phyloP scores from a whole-genome alignment of 1,284 basidiomycete species.

The Tilletia setariae region DNA sequence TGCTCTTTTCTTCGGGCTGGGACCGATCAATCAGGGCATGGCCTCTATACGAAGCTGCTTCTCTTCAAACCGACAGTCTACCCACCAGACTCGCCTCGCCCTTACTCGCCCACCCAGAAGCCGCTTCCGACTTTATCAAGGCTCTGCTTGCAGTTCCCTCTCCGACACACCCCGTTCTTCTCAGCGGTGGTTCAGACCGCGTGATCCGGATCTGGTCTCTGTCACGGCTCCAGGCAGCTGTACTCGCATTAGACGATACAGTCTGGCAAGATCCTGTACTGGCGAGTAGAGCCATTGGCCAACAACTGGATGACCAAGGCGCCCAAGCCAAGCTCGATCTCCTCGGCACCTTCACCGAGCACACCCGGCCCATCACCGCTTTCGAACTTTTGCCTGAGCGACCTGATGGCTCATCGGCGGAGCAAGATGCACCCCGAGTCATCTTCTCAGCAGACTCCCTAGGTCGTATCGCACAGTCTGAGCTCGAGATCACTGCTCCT shows the following conservation, averaged over 20 bases:
- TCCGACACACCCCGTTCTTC: slow-evolving; percentile 15
- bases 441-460: slow-evolving; percentile 35
- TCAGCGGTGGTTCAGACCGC: slow-evolving; percentile 32
- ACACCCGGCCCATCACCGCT: slow-evolving; percentile 31
- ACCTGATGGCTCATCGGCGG: slow-evolving; percentile 14
- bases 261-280: slow-evolving; percentile 4
- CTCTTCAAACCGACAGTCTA: neutral
- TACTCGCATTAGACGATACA: neutral
- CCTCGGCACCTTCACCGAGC: slow-evolving; percentile 18
- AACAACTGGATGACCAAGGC: neutral
- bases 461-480: slow-evolving; percentile 29
- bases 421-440: neutral
- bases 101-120: slow-evolving; percentile 10
- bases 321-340: neutral
- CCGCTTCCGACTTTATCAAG: slow-evolving; percentile 37
- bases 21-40: slow-evolving; percentile 28
- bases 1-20: slow-evolving; percentile 31
- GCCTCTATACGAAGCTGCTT: neutral
- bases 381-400: slow-evolving; percentile 17
- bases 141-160: slow-evolving; percentile 22
- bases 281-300: slow-evolving; percentile 12
- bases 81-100: neutral
- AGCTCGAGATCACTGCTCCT: slow-evolving; percentile 11
- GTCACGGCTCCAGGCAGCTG: neutral
- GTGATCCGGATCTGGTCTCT: slow-evolving; percentile 26